Conservation (phyloP, 768 basidiomycete species). For the Kwoniella shandongensis region DNA sequence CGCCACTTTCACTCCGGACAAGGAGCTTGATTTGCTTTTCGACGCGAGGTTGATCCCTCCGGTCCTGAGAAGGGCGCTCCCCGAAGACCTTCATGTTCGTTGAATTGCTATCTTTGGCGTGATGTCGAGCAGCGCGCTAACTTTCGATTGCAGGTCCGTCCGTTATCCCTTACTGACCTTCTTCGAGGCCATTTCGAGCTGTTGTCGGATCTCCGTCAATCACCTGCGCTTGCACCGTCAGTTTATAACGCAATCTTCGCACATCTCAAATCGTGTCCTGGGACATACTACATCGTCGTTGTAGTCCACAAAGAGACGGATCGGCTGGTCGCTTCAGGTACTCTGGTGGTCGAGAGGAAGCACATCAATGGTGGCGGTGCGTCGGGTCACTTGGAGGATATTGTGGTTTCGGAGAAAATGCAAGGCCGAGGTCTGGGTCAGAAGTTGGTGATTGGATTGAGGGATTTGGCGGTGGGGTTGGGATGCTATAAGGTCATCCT, state of each 20-base stretch:
- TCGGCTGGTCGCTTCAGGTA: constrained; percentile 77
- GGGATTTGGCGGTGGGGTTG: constrained; percentile 71
- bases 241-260: constrained; percentile 66
- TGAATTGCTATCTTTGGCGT: background rate
- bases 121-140: background rate
- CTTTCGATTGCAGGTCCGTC: constrained; percentile 58
- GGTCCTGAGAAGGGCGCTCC: constrained; percentile 64
- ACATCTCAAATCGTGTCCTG: constrained; percentile 38
- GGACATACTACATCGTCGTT: constrained; percentile 81
- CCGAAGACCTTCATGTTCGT: constrained; percentile 67
- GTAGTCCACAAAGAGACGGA: constrained; percentile 73
- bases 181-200: constrained; percentile 75
- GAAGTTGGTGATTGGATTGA: constrained; percentile 79
- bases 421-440: constrained; percentile 89
- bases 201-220: constrained; percentile 68
- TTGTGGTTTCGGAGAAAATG: constrained; percentile 81
- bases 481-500: constrained; percentile 94
- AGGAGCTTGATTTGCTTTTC: constrained; percentile 74
- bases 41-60: constrained; percentile 67
- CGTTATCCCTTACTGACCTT: constrained; percentile 85
- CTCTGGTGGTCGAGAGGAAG: constrained; percentile 87
- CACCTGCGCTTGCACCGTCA: constrained; percentile 66
- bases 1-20: constrained; percentile 62
- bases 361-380: constrained; percentile 78
- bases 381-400: constrained; percentile 96